A percentile compares a stretch with the other conserved stretches of the same genome.
phyloP scores from a whole-genome alignment of 116 monocot species.

The Phalaenopsis hybrid region DNA sequence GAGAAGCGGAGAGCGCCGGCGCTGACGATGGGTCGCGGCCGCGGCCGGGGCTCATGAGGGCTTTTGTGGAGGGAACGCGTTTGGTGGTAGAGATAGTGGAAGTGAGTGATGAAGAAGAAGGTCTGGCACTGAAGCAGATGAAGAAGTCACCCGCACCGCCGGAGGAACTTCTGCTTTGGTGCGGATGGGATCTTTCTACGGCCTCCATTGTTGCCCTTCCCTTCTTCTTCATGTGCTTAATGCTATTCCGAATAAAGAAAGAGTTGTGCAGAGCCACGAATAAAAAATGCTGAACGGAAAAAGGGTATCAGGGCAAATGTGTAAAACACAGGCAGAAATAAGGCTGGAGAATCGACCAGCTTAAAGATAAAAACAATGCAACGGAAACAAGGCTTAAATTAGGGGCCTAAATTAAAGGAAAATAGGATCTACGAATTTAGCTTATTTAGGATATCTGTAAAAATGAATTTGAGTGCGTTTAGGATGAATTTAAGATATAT shows the following conservation, averaged over 20 bases:
- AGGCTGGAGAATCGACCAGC: too few relatives aligned
- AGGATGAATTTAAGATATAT: too few relatives aligned
- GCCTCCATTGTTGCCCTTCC: constrained; percentile 2
- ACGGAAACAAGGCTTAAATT: too few relatives aligned
- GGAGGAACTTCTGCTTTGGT: constrained; percentile 17
- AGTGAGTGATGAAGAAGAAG: constrained; percentile 36
- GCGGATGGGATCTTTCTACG: constrained; percentile 8
- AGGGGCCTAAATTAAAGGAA: too few relatives aligned
- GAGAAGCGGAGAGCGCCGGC: constrained; percentile 49
- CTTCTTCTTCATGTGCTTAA: constrained; percentile 2
- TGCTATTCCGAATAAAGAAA: constrained; percentile 5
- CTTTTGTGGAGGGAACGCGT: constrained; percentile 42
- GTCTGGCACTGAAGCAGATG: constrained; percentile 81
- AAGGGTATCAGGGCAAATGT: neutral
- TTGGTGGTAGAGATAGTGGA: constrained; percentile 20
- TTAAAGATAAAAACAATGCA: too few relatives aligned
- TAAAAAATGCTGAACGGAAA: too few relatives aligned
- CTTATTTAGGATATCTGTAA: too few relatives aligned
- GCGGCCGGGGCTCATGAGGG: constrained; percentile 52
- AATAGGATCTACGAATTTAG: too few relatives aligned
- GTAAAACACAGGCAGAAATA: neutral
- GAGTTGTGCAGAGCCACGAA: neutral
- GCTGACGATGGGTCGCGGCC: constrained; percentile 10
- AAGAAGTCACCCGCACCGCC: constrained; percentile 54
- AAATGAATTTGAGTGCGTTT: too few relatives aligned